phyloP scores from a whole-genome alignment of 345 rosid genomes.

The Bruguiera sexangula region DNA sequence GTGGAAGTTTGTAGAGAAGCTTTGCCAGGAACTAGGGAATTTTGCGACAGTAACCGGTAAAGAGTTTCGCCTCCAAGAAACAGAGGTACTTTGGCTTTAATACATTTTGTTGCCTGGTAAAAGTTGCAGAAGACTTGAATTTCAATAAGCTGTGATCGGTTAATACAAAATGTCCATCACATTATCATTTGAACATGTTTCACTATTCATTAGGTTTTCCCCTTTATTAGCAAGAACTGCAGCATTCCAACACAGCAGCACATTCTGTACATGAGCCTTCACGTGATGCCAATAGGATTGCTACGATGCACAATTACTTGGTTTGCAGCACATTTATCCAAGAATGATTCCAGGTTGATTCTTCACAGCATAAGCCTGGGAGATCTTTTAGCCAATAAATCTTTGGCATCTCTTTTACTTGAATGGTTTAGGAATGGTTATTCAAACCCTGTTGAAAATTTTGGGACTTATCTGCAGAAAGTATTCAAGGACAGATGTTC shows the following conservation, averaged over 20 bases:
- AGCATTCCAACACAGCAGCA: conserved; percentile 52
- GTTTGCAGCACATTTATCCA: conserved; percentile 63
- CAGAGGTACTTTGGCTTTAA: conserved; percentile 43
- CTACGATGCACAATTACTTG: conserved; percentile 64
- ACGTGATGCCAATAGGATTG: conserved; percentile 72
- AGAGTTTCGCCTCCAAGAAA: conserved; percentile 49
- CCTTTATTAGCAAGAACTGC: conserved; percentile 45
- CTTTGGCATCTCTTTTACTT: conserved; percentile 52
- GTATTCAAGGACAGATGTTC: conserved; percentile 43
- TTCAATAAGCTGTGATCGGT: neutral
- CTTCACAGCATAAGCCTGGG: conserved; percentile 40
- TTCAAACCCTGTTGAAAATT: conserved; percentile 45
- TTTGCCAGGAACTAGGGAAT: conserved; percentile 44
- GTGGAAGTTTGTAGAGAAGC: conserved; percentile 36
- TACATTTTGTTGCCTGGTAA: neutral
- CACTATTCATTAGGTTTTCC: conserved; percentile 45
- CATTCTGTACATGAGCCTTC: conserved; percentile 53
- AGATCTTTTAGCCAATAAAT: conserved; percentile 28
- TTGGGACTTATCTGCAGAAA: conserved; percentile 45
- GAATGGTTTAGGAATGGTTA: conserved; percentile 61
- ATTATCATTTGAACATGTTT: conserved; percentile 18
- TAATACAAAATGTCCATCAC: conserved; percentile 8
- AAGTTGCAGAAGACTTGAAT: neutral
- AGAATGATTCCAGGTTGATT: conserved; percentile 47
- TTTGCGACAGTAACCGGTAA: conserved; percentile 36